phyloP scores from a whole-genome alignment of 208 protist genomes.

The Trypanosoma platydactyli region DNA sequence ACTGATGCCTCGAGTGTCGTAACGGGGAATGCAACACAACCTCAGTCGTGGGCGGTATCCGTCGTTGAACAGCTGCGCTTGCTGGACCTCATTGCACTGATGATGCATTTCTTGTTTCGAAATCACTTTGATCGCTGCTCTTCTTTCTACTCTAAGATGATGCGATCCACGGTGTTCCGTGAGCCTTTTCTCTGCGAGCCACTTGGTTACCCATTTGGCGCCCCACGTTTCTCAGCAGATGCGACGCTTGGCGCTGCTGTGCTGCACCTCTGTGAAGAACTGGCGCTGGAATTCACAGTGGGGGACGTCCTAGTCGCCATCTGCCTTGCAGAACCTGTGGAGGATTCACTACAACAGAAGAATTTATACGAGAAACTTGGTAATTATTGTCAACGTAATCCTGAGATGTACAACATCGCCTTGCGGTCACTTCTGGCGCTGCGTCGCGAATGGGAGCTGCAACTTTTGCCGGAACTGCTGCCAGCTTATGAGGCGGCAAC shows the following conservation, averaged over 20 bases:
- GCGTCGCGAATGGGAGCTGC: slow-evolving; percentile 75
- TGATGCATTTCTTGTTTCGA: slow-evolving; percentile 62
- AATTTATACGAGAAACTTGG: slow-evolving; percentile 48
- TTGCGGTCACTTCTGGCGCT: slow-evolving; percentile 46
- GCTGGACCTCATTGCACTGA: slow-evolving; percentile 53
- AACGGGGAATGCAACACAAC: background rate
- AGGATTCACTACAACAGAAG: slow-evolving; percentile 39
- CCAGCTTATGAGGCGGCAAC: slow-evolving; percentile 19
- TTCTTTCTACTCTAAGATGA: slow-evolving; percentile 32
- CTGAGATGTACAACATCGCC: slow-evolving; percentile 43
- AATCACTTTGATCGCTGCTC: slow-evolving; percentile 37
- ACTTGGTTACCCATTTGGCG: slow-evolving; percentile 78
- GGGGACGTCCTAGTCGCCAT: slow-evolving; percentile 59
- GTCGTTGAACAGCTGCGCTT: slow-evolving; percentile 35
- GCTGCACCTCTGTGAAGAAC: slow-evolving; percentile 45
- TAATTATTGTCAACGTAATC: slow-evolving; percentile 55
- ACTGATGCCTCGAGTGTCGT: background rate
- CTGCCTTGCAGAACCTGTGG: slow-evolving; percentile 49
- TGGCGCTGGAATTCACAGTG: slow-evolving; percentile 65
- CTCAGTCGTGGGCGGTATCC: slow-evolving; percentile 23
- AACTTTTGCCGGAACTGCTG: slow-evolving; percentile 64
- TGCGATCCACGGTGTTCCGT: slow-evolving; percentile 63
- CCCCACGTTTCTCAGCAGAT: slow-evolving; percentile 31
- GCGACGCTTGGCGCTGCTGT: slow-evolving; percentile 40
- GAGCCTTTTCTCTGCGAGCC: slow-evolving; percentile 53